Percentiles rank a stretch among this genome's conserved stretches.
Conservation (phyloP, 2,329 filamentous ascomycete genomes). For the Clonostachys rhizophaga region DNA sequence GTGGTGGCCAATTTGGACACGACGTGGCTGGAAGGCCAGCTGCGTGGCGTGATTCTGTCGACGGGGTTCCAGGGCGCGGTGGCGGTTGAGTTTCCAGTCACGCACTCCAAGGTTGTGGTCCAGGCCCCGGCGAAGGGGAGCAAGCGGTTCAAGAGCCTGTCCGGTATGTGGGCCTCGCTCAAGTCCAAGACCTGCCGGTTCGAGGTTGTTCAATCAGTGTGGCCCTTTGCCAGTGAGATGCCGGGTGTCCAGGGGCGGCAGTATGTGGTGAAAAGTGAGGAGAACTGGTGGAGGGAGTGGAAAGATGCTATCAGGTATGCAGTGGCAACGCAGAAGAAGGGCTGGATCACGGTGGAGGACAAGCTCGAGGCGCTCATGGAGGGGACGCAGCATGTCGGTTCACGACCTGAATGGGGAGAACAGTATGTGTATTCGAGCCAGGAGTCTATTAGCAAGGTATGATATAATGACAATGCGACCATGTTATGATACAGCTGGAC, state of each 20-base stretch:
- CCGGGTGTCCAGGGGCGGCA: constrained; percentile 33
- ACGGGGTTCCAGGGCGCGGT: constrained; percentile 45
- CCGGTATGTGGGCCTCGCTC: constrained; percentile 40
- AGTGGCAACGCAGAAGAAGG: constrained; percentile 33
- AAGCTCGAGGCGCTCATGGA: constrained; percentile 49
- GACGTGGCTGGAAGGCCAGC: constrained; percentile 21
- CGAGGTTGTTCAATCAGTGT: constrained; percentile 50
- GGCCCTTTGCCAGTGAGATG: constrained; percentile 49
- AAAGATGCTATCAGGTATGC: constrained; percentile 27
- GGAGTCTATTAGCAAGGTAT: too few species aligned
- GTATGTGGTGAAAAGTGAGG: too few species aligned
- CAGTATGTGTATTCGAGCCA: too few species aligned
- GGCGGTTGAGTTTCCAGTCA: constrained; percentile 42
- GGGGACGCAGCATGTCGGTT: constrained; percentile 9
- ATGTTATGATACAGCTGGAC: too few species aligned
- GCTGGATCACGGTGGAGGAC: constrained; percentile 44
- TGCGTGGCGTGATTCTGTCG: constrained; percentile 43
- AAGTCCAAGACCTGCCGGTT: constrained; percentile 37
- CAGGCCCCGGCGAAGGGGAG: constrained; percentile 48
- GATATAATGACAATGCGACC: too few species aligned
- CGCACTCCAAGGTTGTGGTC: constrained; percentile 41
- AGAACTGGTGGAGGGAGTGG: too few species aligned
- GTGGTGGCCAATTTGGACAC: too few species aligned
- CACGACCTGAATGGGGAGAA: too few species aligned
- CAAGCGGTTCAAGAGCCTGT: constrained; percentile 47